phyloP scores from a whole-genome alignment of 2,329 filamentous ascomycete species.

The Aureobasidium sp. region DNA sequence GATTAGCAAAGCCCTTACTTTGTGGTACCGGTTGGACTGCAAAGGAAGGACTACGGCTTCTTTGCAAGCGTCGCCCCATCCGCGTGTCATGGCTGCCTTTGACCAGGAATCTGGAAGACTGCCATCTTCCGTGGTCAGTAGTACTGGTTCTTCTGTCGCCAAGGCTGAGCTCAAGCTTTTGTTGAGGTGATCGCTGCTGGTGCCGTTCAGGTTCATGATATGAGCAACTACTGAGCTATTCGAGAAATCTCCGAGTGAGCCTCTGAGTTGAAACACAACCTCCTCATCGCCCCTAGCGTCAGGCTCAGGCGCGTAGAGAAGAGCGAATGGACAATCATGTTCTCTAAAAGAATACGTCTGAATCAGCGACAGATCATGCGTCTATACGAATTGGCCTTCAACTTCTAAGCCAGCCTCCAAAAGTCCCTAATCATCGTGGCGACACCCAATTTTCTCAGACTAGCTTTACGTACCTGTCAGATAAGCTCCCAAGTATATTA shows the following conservation, averaged over 20 bases:
- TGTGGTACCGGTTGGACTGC: background rate
- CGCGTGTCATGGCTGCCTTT: background rate
- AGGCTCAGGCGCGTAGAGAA: slow-evolving; percentile 14
- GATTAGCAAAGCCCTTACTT: background rate
- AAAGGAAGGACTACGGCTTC: background rate
- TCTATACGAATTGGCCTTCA: too few species aligned
- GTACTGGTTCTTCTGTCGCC: background rate
- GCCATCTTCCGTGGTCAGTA: background rate
- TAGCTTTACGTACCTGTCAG: background rate
- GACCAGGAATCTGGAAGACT: slow-evolving; percentile 1
- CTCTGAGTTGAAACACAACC: background rate
- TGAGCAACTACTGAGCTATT: background rate
- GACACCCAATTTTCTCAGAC: too few species aligned
- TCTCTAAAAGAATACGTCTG: background rate
- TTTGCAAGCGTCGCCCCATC: slow-evolving; percentile 1
- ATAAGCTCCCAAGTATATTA: slow-evolving; percentile 1
- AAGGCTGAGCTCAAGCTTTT: background rate
- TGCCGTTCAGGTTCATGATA: background rate
- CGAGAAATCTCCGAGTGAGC: background rate
- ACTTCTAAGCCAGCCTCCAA: background rate
- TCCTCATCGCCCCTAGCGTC: background rate
- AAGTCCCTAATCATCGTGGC: too few species aligned
- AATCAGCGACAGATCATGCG: background rate
- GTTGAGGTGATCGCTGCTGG: background rate
- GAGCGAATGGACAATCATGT: slow-evolving; percentile 17